A percentile compares a stretch with the other conserved stretches of the same genome.
These are phyloP conservation scores for Xanthoceras sorbifolium DNA, from an alignment of 345 rosid species.

Conservation along the genomic window DNA sequence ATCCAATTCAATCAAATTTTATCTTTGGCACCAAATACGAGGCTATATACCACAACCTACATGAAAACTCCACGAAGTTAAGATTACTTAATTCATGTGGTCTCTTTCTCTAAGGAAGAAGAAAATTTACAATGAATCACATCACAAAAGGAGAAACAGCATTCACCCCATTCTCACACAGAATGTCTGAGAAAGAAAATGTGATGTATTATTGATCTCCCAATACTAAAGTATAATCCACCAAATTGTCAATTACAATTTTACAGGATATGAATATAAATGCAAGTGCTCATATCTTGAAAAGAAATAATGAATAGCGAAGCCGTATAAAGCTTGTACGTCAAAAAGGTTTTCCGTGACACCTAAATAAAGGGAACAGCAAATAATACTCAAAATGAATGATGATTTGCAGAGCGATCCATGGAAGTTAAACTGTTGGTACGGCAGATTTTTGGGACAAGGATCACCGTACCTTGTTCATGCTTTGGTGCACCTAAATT, in stretches of 20 bases:
- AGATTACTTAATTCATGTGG: too few species aligned
- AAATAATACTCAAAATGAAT: not conserved
- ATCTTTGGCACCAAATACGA: too few species aligned
- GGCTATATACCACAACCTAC: too few species aligned
- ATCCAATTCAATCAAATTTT: not conserved
- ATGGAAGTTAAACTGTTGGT: not conserved
- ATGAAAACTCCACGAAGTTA: not conserved
- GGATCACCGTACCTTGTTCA: not conserved
- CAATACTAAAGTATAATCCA: not conserved
- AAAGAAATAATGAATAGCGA: not conserved
- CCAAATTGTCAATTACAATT: conserved; percentile 3
- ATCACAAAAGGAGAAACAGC: not conserved
- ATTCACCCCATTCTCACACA: too few species aligned
- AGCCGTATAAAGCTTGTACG: not conserved
- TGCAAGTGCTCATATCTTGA: not conserved
- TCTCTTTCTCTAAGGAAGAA: too few species aligned
- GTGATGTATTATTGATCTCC: conserved; percentile 6
- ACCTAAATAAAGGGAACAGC: not conserved
- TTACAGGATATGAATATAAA: not conserved
- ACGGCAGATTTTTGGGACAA: not conserved
- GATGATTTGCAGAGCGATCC: not conserved
- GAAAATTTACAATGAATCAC: not conserved
- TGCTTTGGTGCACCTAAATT: not conserved
- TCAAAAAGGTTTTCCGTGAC: not conserved
- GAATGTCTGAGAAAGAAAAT: not conserved